phyloP scores from a whole-genome alignment of 1,284 basidiomycete genomes.

The Ceratobasidium papillatum region DNA sequence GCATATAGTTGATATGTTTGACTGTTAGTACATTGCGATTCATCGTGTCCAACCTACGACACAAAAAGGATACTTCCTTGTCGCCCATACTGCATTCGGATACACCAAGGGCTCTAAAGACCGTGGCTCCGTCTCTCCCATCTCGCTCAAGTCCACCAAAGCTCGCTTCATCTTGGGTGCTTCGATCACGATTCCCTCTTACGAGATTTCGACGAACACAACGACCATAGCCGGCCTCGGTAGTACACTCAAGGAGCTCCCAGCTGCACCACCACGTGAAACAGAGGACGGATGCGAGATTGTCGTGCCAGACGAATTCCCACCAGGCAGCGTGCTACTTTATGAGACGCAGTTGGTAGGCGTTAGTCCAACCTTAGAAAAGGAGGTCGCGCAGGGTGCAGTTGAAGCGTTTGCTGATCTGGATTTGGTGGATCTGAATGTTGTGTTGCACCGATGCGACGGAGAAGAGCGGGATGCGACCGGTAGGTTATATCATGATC shows the following conservation, averaged over 20 bases:
- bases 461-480: constrained; percentile 92
- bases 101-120: constrained; percentile 73
- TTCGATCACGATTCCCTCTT: constrained; percentile 71
- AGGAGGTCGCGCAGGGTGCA: constrained; percentile 72
- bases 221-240: constrained; percentile 76
- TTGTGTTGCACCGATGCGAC: constrained; percentile 82
- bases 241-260: constrained; percentile 72
- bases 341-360: constrained; percentile 85
- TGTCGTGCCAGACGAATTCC: constrained; percentile 83
- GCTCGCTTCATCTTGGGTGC: constrained; percentile 85
- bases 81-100: constrained; percentile 87
- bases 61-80: constrained; percentile 88
- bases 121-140: constrained; percentile 82
- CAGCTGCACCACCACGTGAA: constrained; percentile 61
- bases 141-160: constrained; percentile 80
- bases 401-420: constrained; percentile 77
- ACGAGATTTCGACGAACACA: constrained; percentile 65
- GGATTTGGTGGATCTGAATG: constrained; percentile 88
- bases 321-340: constrained; percentile 90
- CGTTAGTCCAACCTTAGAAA: constrained; percentile 71
- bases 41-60: constrained; percentile 91
- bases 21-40: constrained; percentile 82
- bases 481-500: constrained; percentile 45
- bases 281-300: constrained; percentile 77
- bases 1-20: constrained; percentile 6